phyloP scores from a whole-genome alignment of 2,329 filamentous ascomycete species.

The Paracoccidioides lutzii region DNA sequence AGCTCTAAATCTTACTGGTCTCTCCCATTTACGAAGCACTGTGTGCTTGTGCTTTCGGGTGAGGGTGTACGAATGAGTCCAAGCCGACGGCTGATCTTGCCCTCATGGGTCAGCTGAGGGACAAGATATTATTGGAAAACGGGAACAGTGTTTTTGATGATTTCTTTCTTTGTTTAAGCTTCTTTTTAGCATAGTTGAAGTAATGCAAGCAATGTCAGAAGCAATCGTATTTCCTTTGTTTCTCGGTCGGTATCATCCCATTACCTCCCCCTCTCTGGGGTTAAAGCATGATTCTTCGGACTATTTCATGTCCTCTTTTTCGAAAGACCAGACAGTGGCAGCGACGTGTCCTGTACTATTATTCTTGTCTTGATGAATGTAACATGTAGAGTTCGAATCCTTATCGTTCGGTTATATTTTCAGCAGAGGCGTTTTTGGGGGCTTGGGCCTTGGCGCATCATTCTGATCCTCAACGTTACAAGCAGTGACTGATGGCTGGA shows the following conservation, averaged over 20 bases:
- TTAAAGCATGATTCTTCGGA: neutral
- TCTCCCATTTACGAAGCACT: too few relatives aligned
- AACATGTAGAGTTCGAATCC: neutral
- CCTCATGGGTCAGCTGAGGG: neutral
- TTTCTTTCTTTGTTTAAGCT: neutral
- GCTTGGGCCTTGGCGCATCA: neutral
- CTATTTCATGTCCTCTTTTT: neutral
- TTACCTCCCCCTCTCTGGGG: too few relatives aligned
- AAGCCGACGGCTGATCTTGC: too few relatives aligned
- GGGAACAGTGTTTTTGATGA: neutral
- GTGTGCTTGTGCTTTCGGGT: too few relatives aligned
- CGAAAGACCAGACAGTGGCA: neutral
- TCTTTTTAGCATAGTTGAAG: too few relatives aligned
- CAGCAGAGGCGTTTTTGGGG: neutral
- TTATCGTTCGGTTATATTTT: neutral
- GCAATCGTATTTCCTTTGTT: too few relatives aligned
- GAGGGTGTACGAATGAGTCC: too few relatives aligned
- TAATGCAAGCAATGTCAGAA: neutral
- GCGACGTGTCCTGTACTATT: neutral
- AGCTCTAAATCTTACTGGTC: too few relatives aligned
- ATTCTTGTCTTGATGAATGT: neutral
- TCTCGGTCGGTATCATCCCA: too few relatives aligned
- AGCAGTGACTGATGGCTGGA: neutral
- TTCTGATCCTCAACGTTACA: neutral
- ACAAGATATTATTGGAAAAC: neutral